Evolutionary conservation across 371 early-diverging fungal genomes (phyloP).

Genomic region (Coemansia sp.): DNA sequence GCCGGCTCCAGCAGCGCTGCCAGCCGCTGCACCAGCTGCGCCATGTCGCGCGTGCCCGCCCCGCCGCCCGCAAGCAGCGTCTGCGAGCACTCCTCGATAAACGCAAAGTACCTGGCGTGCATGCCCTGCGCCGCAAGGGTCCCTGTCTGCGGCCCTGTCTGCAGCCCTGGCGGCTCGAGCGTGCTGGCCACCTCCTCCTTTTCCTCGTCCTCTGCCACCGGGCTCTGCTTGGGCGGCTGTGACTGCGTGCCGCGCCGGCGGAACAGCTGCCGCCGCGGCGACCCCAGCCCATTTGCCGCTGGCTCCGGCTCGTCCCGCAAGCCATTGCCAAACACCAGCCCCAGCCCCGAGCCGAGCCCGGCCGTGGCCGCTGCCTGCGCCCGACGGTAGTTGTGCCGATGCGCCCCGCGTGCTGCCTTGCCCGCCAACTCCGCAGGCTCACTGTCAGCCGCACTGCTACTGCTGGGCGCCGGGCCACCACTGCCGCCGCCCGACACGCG

Average conservation of each 20-base stretch:
- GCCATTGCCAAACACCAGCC: slow-evolving; percentile 37
- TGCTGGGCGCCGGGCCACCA: too few species aligned
- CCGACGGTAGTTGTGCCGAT: slow-evolving; percentile 19
- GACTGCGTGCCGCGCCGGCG: slow-evolving; percentile 22
- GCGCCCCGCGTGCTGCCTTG: slow-evolving; percentile 8
- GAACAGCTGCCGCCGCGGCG: slow-evolving; percentile 33
- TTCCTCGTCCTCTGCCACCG: not conserved
- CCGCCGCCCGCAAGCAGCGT: not conserved
- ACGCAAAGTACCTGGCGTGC: slow-evolving; percentile 21
- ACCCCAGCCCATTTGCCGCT: not conserved
- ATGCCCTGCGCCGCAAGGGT: not conserved
- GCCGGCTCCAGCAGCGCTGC: slow-evolving; percentile 4
- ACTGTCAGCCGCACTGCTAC: too few species aligned
- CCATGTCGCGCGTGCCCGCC: not conserved
- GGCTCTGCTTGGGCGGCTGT: not conserved
- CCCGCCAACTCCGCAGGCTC: not conserved
- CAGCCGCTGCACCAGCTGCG: slow-evolving; percentile 20
- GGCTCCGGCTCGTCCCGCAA: not conserved
- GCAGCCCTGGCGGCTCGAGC: not conserved
- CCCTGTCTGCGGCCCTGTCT: not conserved
- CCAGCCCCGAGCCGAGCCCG: slow-evolving; percentile 31
- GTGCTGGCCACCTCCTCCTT: not conserved
- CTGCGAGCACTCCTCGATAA: slow-evolving; percentile 27
- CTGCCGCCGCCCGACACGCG: not conserved
- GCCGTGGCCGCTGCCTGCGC: slow-evolving; percentile 13